These are phyloP conservation scores for Hyaloscypha bicolor DNA, from an alignment of 495 filamentous ascomycete genomes.

Conservation along the genomic window DNA sequence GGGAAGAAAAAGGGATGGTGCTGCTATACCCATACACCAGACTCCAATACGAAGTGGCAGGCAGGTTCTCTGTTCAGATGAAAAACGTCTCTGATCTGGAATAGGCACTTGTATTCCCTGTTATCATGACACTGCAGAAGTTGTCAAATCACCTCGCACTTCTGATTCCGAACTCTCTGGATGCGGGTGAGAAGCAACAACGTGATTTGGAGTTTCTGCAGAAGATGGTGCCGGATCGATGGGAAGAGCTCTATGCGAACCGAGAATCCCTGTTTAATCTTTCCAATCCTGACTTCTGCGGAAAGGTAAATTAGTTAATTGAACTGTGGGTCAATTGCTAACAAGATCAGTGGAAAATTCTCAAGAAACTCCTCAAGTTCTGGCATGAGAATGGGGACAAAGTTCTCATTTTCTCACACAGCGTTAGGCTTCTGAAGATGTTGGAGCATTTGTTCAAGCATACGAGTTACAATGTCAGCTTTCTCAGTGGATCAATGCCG, in stretches of 20 bases:
- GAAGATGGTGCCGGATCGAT: slow-evolving; percentile 72
- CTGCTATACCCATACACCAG: slow-evolving; percentile 62
- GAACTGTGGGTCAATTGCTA: background rate
- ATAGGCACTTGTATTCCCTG: slow-evolving; percentile 75
- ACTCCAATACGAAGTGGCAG: slow-evolving; percentile 67
- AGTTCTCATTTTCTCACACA: slow-evolving; percentile 90
- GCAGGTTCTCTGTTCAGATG: slow-evolving; percentile 6
- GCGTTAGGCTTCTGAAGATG: slow-evolving; percentile 82
- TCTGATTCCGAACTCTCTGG: slow-evolving; percentile 72
- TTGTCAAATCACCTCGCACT: slow-evolving; percentile 91
- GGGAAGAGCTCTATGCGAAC: slow-evolving; percentile 73
- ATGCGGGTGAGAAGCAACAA: slow-evolving; percentile 74
- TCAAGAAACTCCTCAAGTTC: slow-evolving; percentile 82
- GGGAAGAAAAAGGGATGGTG: slow-evolving; percentile 81
- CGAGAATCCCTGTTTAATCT: slow-evolving; percentile 81
- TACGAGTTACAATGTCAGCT: slow-evolving; percentile 90
- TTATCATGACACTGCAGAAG: slow-evolving; percentile 79
- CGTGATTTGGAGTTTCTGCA: slow-evolving; percentile 79
- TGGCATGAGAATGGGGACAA: slow-evolving; percentile 93
- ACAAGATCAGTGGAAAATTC: slow-evolving; percentile 69
- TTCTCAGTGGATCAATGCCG: slow-evolving; percentile 85
- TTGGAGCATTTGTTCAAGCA: slow-evolving; percentile 83
- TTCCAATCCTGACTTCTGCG: slow-evolving; percentile 90
- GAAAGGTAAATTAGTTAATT: slow-evolving; percentile 53
- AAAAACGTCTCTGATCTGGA: background rate